Conservation (phyloP, 257 asterid genomes). For the Solanum megistacrolobum region DNA sequence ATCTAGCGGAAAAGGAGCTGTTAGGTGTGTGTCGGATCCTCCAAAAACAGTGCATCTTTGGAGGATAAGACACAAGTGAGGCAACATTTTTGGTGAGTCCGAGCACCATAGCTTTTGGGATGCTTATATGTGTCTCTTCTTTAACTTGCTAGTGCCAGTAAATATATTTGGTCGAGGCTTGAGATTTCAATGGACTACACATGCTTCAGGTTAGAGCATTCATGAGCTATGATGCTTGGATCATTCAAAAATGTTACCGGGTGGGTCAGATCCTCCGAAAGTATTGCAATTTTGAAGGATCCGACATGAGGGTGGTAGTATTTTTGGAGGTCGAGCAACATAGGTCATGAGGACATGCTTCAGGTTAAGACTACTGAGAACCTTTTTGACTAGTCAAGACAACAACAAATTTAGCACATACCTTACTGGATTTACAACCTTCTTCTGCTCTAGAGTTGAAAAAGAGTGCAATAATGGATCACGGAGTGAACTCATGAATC, state of each 20-base stretch:
- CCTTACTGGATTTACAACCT: not conserved
- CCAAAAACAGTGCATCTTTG: too few species aligned
- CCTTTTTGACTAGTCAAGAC: not conserved
- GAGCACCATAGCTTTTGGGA: too few species aligned
- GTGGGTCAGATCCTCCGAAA: not conserved
- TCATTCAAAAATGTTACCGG: not conserved
- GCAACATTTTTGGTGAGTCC: too few species aligned
- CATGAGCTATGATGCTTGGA: not conserved
- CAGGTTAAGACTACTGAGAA: not conserved
- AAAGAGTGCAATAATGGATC: not conserved
- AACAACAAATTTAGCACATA: not conserved
- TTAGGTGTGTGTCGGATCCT: too few species aligned
- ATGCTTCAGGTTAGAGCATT: not conserved
- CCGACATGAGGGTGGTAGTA: not conserved
- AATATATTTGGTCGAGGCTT: not conserved
- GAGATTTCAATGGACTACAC: not conserved
- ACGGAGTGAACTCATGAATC: not conserved
- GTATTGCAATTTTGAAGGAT: not conserved
- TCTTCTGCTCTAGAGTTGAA: not conserved
- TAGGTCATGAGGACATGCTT: not conserved
- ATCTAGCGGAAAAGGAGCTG: too few species aligned
- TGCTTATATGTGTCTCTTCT: not conserved
- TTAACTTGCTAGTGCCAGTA: not conserved
- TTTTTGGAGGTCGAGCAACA: not conserved
- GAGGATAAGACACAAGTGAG: too few species aligned